Evolutionary conservation across 179 eudicot species (phyloP).

Genomic region (Beta lomatogona): DNA sequence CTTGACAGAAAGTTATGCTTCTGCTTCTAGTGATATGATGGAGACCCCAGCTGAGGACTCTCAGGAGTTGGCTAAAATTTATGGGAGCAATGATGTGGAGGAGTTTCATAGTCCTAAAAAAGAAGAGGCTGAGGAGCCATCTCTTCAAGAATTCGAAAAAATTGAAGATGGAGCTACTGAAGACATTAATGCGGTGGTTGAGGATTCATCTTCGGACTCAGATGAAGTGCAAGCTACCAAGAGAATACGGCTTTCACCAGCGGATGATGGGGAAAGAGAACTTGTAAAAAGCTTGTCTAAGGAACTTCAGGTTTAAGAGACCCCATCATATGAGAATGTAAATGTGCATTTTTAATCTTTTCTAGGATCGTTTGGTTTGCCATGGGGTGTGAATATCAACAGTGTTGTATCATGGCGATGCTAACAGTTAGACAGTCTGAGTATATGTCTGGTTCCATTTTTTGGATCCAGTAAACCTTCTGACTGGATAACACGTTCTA

Average conservation of each 20-base stretch:
- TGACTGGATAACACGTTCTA: slow-evolving; percentile 1
- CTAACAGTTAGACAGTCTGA: slow-evolving; percentile 5
- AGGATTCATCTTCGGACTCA: slow-evolving; percentile 38
- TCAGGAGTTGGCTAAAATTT: slow-evolving; percentile 33
- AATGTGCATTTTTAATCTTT: slow-evolving; percentile 21
- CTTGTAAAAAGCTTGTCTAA: slow-evolving; percentile 9
- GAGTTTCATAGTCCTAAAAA: neutral
- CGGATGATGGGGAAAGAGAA: slow-evolving; percentile 16
- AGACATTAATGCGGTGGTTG: slow-evolving; percentile 16
- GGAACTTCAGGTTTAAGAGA: slow-evolving; percentile 4
- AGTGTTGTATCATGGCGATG: slow-evolving; percentile 25
- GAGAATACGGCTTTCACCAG: slow-evolving; percentile 40
- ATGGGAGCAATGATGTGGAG: slow-evolving; percentile 24
- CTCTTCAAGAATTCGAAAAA: slow-evolving; percentile 17
- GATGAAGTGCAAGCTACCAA: slow-evolving; percentile 41
- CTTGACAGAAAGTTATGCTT: slow-evolving; percentile 36
- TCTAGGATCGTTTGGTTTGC: slow-evolving; percentile 8
- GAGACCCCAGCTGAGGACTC: slow-evolving; percentile 44
- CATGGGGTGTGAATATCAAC: slow-evolving; percentile 30
- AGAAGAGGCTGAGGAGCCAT: slow-evolving; percentile 7
- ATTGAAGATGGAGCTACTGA: neutral
- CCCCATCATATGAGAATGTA: slow-evolving; percentile 16
- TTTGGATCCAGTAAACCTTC: slow-evolving; percentile 8
- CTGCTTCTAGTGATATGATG: slow-evolving; percentile 47
- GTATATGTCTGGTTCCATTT: slow-evolving; percentile 8